Percentiles rank a stretch among this genome's conserved stretches.
phyloP scores from a whole-genome alignment of 352 stramenopile genomes.

The Chrysophaeum taylorii region DNA sequence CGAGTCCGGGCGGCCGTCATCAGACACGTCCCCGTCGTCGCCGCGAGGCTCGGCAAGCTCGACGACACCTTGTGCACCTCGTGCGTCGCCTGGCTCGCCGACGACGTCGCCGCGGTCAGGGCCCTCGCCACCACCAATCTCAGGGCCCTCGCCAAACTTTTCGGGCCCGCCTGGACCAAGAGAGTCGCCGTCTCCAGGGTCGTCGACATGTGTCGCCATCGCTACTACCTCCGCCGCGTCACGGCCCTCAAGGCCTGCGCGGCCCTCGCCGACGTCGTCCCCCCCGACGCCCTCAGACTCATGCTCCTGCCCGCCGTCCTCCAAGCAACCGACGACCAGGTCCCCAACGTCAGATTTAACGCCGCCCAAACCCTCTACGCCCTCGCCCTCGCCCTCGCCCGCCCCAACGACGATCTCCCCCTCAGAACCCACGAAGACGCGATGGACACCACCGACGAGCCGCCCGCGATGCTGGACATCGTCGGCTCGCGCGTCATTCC shows the following conservation, averaged over 20 bases:
- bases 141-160: not conserved
- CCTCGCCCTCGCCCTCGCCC: not conserved
- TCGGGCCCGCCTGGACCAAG: not conserved
- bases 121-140: constrained; percentile 89
- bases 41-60: constrained; percentile 85
- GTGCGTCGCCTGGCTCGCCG: constrained; percentile 89
- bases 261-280: not conserved
- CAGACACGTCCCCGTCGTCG: constrained; percentile 91
- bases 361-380: not conserved
- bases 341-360: not conserved
- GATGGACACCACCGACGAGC: not conserved
- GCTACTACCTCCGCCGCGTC: not conserved
- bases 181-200: not conserved
- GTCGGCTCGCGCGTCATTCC: no score
- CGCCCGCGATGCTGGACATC: not conserved
- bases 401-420: not conserved
- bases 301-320: not conserved
- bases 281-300: no score
- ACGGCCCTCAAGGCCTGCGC: not conserved
- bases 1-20: constrained; percentile 94
- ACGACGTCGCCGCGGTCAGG: constrained; percentile 93
- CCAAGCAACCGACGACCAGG: not conserved
- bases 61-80: constrained; percentile 81
- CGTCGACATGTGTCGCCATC: not conserved
- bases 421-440: no score